A percentile compares a stretch with the other conserved stretches of the same genome.
phyloP scores from a whole-genome alignment of 768 basidiomycete species.

The Chalciporus piperatus region DNA sequence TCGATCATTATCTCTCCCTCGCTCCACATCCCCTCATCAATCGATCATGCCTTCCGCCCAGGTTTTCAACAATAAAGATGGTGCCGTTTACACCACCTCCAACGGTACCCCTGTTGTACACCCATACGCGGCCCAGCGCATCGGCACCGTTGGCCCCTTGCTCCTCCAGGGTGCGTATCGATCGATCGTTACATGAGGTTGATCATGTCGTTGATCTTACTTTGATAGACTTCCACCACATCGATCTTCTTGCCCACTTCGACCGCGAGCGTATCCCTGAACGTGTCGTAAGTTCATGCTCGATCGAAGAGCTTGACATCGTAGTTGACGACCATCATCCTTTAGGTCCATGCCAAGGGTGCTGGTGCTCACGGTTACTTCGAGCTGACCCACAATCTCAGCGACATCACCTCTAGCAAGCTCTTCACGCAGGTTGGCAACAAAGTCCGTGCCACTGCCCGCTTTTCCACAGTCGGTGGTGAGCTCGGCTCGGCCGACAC shows the following conservation, averaged over 20 bases:
- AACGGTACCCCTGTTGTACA: conserved; percentile 74
- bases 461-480: conserved; percentile 94
- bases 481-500: conserved; percentile 86
- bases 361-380: conserved; percentile 93
- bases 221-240: conserved; percentile 76
- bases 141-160: conserved; percentile 76
- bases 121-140: conserved; percentile 77
- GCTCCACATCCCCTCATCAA: conserved; percentile 5
- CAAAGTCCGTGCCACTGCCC: conserved; percentile 70
- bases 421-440: conserved; percentile 66
- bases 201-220: neutral
- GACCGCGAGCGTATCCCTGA: conserved; percentile 96
- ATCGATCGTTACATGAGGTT: neutral
- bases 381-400: conserved; percentile 81
- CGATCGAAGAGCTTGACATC: neutral
- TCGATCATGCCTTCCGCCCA: conserved; percentile 62
- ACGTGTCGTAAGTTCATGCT: conserved; percentile 62
- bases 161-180: conserved; percentile 70
- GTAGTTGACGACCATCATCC: conserved; percentile 25
- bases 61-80: conserved; percentile 52
- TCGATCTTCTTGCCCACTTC: conserved; percentile 89
- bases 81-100: conserved; percentile 80
- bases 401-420: conserved; percentile 72
- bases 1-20: conserved; percentile 1
- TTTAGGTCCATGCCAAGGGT: conserved; percentile 86